A percentile compares a stretch with the other conserved stretches of the same genome.
Conservation (phyloP, 257 asterid species). For the Paulownia fortunei region DNA sequence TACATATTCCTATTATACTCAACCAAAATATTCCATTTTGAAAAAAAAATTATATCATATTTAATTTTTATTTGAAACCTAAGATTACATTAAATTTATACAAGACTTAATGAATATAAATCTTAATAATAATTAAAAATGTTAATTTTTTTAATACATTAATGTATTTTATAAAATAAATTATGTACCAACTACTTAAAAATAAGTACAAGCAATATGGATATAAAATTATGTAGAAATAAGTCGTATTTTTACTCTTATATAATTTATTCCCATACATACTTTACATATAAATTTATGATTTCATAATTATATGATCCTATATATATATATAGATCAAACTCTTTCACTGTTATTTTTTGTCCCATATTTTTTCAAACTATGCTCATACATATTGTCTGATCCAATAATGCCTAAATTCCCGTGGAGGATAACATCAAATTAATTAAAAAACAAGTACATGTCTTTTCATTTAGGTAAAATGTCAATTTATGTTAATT, state of each 20-base stretch:
- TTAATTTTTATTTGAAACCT: too few species aligned
- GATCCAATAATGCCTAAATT: background rate
- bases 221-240: background rate
- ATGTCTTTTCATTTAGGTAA: constrained; percentile 32
- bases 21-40: background rate
- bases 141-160: too few species aligned
- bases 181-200: too few species aligned
- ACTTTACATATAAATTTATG: background rate
- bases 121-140: background rate
- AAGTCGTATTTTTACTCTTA: background rate
- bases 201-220: background rate
- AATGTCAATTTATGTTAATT: constrained; percentile 40
- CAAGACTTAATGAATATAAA: background rate
- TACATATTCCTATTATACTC: background rate
- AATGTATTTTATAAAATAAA: too few species aligned
- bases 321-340: background rate
- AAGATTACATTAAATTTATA: too few species aligned
- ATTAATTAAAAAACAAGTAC: background rate
- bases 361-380: background rate
- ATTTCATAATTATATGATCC: background rate
- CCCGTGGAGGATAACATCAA: background rate
- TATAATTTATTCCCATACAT: constrained; percentile 1
- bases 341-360: background rate
- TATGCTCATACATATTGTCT: background rate
- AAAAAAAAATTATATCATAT: background rate